A percentile compares a stretch with the other conserved stretches of the same genome.
Evolutionary conservation across 257 asterid species (phyloP).

Genomic region (Osmanthus fragrans): DNA sequence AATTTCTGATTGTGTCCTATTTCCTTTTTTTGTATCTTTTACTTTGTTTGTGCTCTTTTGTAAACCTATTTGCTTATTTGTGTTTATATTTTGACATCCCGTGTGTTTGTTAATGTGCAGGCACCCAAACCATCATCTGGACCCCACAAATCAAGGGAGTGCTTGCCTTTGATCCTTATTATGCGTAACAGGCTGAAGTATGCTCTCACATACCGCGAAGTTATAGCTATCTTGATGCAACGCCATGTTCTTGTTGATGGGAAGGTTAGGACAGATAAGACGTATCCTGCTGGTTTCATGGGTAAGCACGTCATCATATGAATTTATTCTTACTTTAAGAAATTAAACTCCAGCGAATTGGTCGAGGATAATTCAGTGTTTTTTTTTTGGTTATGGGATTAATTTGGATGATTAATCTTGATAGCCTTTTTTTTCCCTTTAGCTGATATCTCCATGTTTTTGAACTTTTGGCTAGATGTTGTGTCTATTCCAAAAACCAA

Average conservation of each 20-base stretch:
- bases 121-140: constrained; percentile 53
- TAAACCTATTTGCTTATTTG: background rate
- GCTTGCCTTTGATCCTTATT: constrained; percentile 46
- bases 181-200: constrained; percentile 44
- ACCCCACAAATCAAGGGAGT: constrained; percentile 51
- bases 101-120: constrained; percentile 10
- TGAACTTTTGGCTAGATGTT: constrained; percentile 35
- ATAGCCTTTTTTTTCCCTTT: background rate
- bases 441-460: background rate
- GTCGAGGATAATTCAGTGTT: too few species aligned
- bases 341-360: too few species aligned
- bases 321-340: too few species aligned
- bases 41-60: too few species aligned
- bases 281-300: constrained; percentile 51
- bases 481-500: constrained; percentile 58
- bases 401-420: too few species aligned
- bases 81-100: too few species aligned
- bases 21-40: background rate
- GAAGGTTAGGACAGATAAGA: constrained; percentile 50
- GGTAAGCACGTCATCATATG: constrained; percentile 20
- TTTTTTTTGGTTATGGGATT: too few species aligned
- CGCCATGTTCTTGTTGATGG: constrained; percentile 43
- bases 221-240: constrained; percentile 46
- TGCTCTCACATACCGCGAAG: constrained; percentile 50
- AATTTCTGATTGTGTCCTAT: background rate